Evolutionary conservation across 768 basidiomycete species (phyloP).

Genomic region (Lentinula detonsa): DNA sequence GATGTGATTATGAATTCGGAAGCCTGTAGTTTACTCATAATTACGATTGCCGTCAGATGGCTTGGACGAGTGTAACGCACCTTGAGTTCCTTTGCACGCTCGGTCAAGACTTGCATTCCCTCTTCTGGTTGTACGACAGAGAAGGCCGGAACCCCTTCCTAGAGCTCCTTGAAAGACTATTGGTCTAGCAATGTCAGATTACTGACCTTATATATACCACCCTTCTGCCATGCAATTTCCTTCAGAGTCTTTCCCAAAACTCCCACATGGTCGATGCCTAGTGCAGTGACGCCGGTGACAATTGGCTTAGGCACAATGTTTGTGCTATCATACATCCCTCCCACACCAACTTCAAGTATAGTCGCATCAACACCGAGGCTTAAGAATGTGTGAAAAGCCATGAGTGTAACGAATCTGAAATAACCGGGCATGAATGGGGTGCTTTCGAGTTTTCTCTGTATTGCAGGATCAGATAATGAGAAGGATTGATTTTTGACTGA

Average conservation of each 20-base stretch:
- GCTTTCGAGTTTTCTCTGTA: constrained; percentile 39
- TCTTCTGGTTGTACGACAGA: constrained; percentile 73
- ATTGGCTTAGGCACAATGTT: constrained; percentile 90
- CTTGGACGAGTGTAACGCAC: constrained; percentile 27
- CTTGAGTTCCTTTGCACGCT: constrained; percentile 60
- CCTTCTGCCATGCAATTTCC: constrained; percentile 94
- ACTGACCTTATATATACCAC: constrained; percentile 88
- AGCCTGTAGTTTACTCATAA: constrained; percentile 32
- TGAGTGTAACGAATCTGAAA: constrained; percentile 88
- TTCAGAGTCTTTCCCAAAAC: constrained; percentile 83
- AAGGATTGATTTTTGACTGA: not conserved
- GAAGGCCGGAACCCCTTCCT: constrained; percentile 82
- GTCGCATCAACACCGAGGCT: constrained; percentile 82
- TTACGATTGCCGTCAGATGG: not conserved
- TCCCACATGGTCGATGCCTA: constrained; percentile 88
- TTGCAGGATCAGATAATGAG: not conserved
- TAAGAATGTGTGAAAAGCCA: constrained; percentile 89
- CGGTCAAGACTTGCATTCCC: constrained; percentile 59
- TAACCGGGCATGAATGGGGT: constrained; percentile 82
- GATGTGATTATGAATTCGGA: constrained; percentile 66
- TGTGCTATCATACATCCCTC: constrained; percentile 91
- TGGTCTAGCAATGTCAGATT: not conserved
- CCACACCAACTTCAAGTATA: constrained; percentile 94
- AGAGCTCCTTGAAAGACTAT: constrained; percentile 1
- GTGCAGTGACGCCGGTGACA: constrained; percentile 83